Evolutionary conservation across 2,329 filamentous ascomycete species (phyloP).

Genomic region (Pseudogymnoascus sp.): DNA sequence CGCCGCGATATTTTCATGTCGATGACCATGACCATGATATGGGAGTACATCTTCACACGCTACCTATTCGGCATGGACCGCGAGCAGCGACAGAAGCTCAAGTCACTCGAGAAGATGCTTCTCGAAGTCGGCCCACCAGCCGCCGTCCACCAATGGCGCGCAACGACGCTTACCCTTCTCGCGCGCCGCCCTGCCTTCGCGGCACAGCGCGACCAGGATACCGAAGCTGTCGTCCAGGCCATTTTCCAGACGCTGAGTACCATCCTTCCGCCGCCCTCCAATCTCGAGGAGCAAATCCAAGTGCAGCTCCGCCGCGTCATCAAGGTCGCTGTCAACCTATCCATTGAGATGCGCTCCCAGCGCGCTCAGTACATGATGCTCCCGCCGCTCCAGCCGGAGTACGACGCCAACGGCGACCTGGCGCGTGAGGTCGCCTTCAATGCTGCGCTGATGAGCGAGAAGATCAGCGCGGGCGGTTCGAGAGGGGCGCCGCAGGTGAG

Average conservation of each 20-base stretch:
- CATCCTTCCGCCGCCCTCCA: conserved; percentile 77
- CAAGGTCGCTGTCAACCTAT: conserved; percentile 78
- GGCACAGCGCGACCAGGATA: conserved; percentile 78
- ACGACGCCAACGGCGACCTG: conserved; percentile 87
- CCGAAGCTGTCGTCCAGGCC: conserved; percentile 89
- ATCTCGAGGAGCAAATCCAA: conserved; percentile 73
- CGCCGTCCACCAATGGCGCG: conserved; percentile 96
- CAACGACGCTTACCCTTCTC: conserved; percentile 85
- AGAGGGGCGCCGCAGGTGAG: conserved; percentile 33
- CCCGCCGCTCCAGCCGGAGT: conserved; percentile 87
- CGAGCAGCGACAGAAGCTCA: conserved; percentile 95
- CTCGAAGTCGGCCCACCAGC: conserved; percentile 77
- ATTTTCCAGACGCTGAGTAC: conserved; percentile 77
- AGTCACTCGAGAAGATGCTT: conserved; percentile 86
- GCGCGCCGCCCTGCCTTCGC: conserved; percentile 73
- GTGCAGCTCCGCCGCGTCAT: conserved; percentile 82
- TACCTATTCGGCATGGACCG: conserved; percentile 98
- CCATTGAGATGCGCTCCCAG: conserved; percentile 95
- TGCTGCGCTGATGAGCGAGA: conserved; percentile 88
- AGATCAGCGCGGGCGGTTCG: conserved; percentile 27
- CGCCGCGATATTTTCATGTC: conserved; percentile 97
- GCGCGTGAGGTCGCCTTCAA: conserved; percentile 86
- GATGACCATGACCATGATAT: conserved; percentile 98
- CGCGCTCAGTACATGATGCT: conserved; percentile 98
- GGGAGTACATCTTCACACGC: conserved; percentile 96